Evolutionary conservation across 768 basidiomycete genomes (phyloP), one percentile per base, ranked within the genome.

Genomic region (Tricholoma flavovirens): DNA sequence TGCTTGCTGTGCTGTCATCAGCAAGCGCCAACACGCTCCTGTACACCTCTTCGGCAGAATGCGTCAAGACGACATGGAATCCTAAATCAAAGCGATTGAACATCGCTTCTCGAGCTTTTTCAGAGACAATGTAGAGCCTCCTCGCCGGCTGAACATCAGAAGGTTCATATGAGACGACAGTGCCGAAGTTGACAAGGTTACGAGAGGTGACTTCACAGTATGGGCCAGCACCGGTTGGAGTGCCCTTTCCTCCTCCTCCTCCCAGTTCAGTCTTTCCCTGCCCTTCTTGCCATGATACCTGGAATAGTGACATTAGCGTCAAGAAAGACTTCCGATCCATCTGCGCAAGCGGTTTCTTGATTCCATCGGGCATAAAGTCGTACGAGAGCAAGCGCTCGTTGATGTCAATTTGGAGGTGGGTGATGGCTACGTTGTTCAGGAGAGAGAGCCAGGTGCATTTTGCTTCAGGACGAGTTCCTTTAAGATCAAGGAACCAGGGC

Each of bases 321-420:
- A 46, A 46, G 45, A 46, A 46, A 26, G 45, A 46, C 45, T 46
- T 46, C 45, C 45, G 45, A 46, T 46, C 45, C 45, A 46, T 46
- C 45, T 46, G 45, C 8, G 45, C 45, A 26, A 46, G 45, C 22
- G 45, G 45, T 46, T 26, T 46, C 24, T 46, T 46, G 45, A 46
- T 46, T 46, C 45, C 45, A 46, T 46, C 24, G 6, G 45, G 45
- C 45, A 46, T 46, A 26, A 46, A 46, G 45, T 46, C 45, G 45
- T 46, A 46, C 45, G 45, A 46, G 45, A 46, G 45, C 45, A 46
- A 46, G 45, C 45, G 45, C 45, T 46, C 45, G 15, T 46, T 46
- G 45, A 46, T 46, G 45, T 46, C 22, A 10, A 46, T 26, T 46
- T 46, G 45, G 24, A 46, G 45, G 45, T 46, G 45, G 24, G 45